These are phyloP conservation scores for Collybiopsis confluens DNA, from an alignment of 768 basidiomycete species.

Conservation along the genomic window DNA sequence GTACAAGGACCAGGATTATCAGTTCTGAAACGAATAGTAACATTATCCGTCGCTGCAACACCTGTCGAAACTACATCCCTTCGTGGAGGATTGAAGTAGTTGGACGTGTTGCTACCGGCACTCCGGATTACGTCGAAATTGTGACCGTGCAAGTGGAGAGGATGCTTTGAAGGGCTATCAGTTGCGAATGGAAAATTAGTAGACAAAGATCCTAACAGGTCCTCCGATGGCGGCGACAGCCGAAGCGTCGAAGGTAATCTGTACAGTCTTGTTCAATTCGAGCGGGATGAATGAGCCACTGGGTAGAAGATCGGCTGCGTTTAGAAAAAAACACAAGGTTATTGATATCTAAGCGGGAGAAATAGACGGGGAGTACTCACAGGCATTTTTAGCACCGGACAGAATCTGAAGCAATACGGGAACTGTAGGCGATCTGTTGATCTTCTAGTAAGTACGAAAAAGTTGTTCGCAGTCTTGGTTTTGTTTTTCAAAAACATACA, in stretches of 20 bases:
- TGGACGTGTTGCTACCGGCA: too few relatives aligned
- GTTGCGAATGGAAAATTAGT: neutral
- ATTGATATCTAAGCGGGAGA: too few relatives aligned
- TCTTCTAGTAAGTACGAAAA: too few relatives aligned
- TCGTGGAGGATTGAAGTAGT: too few relatives aligned
- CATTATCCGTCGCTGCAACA: too few relatives aligned
- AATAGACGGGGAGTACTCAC: too few relatives aligned
- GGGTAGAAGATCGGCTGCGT: constrained; percentile 24
- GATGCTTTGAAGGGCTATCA: constrained; percentile 14
- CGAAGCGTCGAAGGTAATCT: constrained; percentile 27
- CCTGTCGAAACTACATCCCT: too few relatives aligned
- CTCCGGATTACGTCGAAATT: too few relatives aligned
- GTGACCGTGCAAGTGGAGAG: constrained; percentile 26
- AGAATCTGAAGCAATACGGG: constrained; percentile 3
- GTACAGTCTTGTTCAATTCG: constrained; percentile 31
- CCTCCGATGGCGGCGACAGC: constrained; percentile 9
- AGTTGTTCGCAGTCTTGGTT: too few relatives aligned
- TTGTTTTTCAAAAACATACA: too few relatives aligned
- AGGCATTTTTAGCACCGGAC: neutral
- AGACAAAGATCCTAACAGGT: constrained; percentile 9
- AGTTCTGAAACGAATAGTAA: too few relatives aligned
- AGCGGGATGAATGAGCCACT: constrained; percentile 30
- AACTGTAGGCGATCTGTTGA: neutral
- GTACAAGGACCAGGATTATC: too few relatives aligned
- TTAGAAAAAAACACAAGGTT: neutral